These are phyloP conservation scores for Gynandropsis gynandra DNA, from an alignment of 345 rosid species.

Conservation along the genomic window DNA sequence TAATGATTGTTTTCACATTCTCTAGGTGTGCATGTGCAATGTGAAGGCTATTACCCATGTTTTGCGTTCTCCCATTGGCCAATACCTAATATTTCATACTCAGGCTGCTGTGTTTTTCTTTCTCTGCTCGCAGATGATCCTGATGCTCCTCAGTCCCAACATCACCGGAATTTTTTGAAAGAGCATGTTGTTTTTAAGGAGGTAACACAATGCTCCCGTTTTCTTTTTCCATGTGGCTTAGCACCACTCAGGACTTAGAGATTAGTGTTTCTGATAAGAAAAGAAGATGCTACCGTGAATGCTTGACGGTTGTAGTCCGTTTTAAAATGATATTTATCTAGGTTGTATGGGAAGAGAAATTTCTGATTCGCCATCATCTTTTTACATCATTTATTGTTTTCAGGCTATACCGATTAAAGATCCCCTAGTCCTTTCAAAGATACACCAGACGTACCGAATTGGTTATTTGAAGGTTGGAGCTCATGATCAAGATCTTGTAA, in stretches of 20 bases:
- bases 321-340: conserved; percentile 5
- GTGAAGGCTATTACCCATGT: conserved; percentile 5
- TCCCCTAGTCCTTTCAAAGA: conserved; percentile 74
- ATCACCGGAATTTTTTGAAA: conserved; percentile 78
- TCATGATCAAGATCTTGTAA: conserved; percentile 1
- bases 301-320: not conserved
- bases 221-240: conserved; percentile 12
- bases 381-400: conserved; percentile 14
- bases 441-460: conserved; percentile 96
- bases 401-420: conserved; percentile 93
- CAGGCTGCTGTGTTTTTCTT: conserved; percentile 9
- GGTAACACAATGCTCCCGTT: conserved; percentile 37
- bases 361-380: not conserved
- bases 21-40: conserved; percentile 2
- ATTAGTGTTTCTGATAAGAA: not conserved
- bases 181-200: conserved; percentile 94
- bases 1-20: no score
- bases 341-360: not conserved
- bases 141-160: conserved; percentile 62
- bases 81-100: conserved; percentile 13
- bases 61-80: conserved; percentile 9
- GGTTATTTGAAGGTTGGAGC: conserved; percentile 84
- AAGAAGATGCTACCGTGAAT: conserved; percentile 1
- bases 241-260: conserved; percentile 9
- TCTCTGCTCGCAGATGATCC: conserved; percentile 67